phyloP scores from a whole-genome alignment of 306 rosid genomes.

The Cucurbita moschata region DNA sequence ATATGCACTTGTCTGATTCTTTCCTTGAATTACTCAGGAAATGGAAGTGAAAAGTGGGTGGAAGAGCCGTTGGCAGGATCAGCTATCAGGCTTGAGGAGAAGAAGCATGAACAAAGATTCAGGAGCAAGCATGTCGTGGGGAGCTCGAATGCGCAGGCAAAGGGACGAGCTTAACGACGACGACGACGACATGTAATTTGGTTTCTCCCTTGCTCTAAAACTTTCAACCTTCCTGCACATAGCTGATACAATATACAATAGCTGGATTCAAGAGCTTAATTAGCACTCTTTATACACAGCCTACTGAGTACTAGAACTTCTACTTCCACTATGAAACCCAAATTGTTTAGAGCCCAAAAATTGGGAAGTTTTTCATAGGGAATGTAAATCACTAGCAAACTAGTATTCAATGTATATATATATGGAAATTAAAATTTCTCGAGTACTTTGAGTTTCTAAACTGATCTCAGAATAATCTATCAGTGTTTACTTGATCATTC shows the following conservation, averaged over 20 bases:
- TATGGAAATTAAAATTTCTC: neutral
- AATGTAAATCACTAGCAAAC: neutral
- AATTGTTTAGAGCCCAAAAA: neutral
- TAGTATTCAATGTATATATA: neutral
- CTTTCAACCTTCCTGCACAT: slow-evolving; percentile 1
- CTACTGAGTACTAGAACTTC: neutral
- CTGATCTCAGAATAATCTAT: neutral
- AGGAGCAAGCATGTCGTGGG: slow-evolving; percentile 51
- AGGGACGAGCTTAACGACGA: neutral
- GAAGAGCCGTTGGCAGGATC: slow-evolving; percentile 53
- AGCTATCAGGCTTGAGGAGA: slow-evolving; percentile 45
- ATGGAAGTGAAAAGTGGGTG: slow-evolving; percentile 35
- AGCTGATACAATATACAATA: neutral
- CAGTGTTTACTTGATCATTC: neutral
- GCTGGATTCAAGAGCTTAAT: neutral
- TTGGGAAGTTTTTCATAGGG: neutral
- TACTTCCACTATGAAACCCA: neutral
- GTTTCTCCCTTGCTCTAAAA: neutral
- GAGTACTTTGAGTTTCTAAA: neutral
- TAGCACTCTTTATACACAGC: neutral
- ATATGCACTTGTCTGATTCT: neutral
- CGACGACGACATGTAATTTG: neutral
- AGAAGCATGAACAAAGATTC: slow-evolving; percentile 37
- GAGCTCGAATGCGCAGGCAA: slow-evolving; percentile 58
- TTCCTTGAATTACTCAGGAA: slow-evolving; percentile 23